Conservation (phyloP, 2,329 filamentous ascomycete species). For the Colletotrichum sp. region DNA sequence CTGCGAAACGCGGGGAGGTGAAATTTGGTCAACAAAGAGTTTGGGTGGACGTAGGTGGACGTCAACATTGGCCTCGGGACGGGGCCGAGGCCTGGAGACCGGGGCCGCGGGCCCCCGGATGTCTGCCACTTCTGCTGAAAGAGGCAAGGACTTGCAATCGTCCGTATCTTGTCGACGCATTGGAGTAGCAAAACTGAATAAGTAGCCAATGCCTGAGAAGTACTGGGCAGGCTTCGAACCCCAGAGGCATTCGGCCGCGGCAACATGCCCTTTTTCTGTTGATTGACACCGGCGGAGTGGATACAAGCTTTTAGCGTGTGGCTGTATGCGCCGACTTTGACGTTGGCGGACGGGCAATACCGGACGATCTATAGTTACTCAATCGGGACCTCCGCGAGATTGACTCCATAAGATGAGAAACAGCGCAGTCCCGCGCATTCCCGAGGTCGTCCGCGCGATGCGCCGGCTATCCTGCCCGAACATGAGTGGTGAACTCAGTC, state of each 20-base stretch:
- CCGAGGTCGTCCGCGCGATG: background rate
- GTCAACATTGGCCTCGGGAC: background rate
- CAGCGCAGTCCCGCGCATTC: too few species aligned
- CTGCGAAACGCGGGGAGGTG: background rate
- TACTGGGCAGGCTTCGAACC: background rate
- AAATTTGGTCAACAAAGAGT: background rate
- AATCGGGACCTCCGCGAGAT: background rate
- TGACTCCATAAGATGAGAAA: too few species aligned
- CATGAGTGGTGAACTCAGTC: background rate
- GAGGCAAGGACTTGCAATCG: background rate
- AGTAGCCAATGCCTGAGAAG: background rate
- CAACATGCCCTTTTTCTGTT: background rate
- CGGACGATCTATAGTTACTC: background rate
- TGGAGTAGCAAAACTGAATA: background rate
- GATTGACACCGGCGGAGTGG: background rate
- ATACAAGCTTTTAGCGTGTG: background rate
- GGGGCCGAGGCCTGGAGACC: background rate
- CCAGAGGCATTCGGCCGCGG: background rate
- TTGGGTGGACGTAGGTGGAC: background rate
- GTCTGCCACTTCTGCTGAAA: background rate
- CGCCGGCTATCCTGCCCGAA: background rate
- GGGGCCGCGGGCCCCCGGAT: background rate
- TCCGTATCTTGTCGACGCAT: background rate
- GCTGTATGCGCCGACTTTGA: background rate
- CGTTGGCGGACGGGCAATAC: background rate